A percentile compares a stretch with the other conserved stretches of the same genome.
phyloP scores from a whole-genome alignment of 805 yeast species.

The Nakazawaea populi region DNA sequence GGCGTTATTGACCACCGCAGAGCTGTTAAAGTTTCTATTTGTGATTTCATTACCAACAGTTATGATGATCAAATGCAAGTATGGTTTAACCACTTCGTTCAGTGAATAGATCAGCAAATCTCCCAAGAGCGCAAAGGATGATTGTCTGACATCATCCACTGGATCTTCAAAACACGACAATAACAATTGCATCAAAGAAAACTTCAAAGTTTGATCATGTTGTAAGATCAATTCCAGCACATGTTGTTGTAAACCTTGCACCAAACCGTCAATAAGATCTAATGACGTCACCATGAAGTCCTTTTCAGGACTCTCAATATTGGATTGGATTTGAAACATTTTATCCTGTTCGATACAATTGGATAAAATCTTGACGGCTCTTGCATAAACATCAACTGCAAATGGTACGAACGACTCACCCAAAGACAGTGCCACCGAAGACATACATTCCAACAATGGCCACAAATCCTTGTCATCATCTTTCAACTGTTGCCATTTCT shows the following conservation, averaged over 20 bases:
- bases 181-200: slow-evolving; percentile 52
- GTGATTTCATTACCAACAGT: slow-evolving; percentile 66
- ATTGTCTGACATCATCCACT: slow-evolving; percentile 85
- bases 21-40: slow-evolving; percentile 40
- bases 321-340: slow-evolving; percentile 23
- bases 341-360: slow-evolving; percentile 64
- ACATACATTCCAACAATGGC: slow-evolving; percentile 91
- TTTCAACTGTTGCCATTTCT: slow-evolving; percentile 67
- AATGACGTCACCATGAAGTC: slow-evolving; percentile 86
- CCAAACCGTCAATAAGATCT: slow-evolving; percentile 87
- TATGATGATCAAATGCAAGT: slow-evolving; percentile 48
- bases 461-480: slow-evolving; percentile 84
- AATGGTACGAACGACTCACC: slow-evolving; percentile 84
- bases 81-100: slow-evolving; percentile 39
- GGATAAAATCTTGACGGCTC: slow-evolving; percentile 67
- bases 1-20: slow-evolving; percentile 79
- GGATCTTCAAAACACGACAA: slow-evolving; percentile 69
- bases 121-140: slow-evolving; percentile 85
- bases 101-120: slow-evolving; percentile 69
- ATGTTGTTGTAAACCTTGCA: slow-evolving; percentile 77
- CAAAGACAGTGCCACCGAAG: slow-evolving; percentile 81
- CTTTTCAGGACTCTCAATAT: slow-evolving; percentile 73
- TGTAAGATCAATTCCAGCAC: slow-evolving; percentile 48
- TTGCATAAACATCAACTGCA: slow-evolving; percentile 78
- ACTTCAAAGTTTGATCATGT: slow-evolving; percentile 15